Evolutionary conservation across 2,329 filamentous ascomycete genomes (phyloP), one percentile per base, ranked within the genome.

Genomic region (Teratosphaeriaceae sp.): DNA sequence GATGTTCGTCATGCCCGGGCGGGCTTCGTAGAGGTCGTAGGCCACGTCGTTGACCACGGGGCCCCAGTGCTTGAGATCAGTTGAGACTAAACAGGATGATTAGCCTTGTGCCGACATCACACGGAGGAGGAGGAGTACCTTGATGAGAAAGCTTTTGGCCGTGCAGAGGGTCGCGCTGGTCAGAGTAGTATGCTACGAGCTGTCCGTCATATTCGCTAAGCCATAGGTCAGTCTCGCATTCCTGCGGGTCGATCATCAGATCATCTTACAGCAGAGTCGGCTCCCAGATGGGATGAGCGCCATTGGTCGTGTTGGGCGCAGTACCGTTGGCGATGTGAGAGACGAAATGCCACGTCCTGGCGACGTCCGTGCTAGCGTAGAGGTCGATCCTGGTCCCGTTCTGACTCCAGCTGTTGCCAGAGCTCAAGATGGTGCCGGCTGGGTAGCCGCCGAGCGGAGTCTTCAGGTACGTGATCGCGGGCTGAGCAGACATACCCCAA

Each of bases 101-200:
- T 12, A 8, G 7, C 15, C 9, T 18, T 34, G 7, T 8, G 30
- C 16, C 15, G 11, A 15, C 12, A 34, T 11, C 30, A 15, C 15
- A 34, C 33, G 1, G 63, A 69, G 2, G 76, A 72, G 13, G 70
- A n/a, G n/a, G n/a, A n/a, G n/a, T n/a, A n/a, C n/a, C 69, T 61
- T 85, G 80, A 60, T 86, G 81, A 2, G 78, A 72, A 29, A 86
- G 70, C 57, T 85, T 84, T 62, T 86, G 82, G 15, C 82, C 82
- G 55, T 85, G 69, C 1, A 67, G 66, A 49, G 79, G 72, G 48
- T 80, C 80, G 26, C 82, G 74, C 58, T 86, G 83, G 60, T 86
- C 83, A 1, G 81, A 80, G 66, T 85, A 86, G 68, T 84, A 86
- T 53, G 74, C 68, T 26, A 85, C 72, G 15, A 86, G 64, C 40